Base-by-base conservation (phyloP, 2,329 filamentous ascomycete genomes). In the Malbranchea cinnamomea region DNA sequence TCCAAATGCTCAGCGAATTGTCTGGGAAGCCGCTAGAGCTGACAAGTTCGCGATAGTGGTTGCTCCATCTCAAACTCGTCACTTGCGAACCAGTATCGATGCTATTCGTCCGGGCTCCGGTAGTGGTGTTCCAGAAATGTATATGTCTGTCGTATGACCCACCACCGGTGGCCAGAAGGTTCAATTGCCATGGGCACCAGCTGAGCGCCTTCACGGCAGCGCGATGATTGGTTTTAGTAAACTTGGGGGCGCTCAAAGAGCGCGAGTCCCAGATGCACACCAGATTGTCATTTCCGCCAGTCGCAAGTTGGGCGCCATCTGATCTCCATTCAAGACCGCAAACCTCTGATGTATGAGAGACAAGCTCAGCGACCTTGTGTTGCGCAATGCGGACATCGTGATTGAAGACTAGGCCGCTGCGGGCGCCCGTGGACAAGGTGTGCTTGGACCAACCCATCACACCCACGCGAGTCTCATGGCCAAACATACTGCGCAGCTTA, bases 361-460 rank as follows among this genome's bases (percentile, higher is more conserved):
- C 78, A 27, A 98, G 81, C 66, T 95, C 87, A 27, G 89, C 89
- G 40, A 91, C 74, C 69, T 98, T 98, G 77, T 98, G 89, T 55
- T 95, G 78, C 33, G 87, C 85, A 43, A 98, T 77, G 52, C 89
- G 87, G 40, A 98, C 89, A 52, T 98, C 89, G 60, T 98, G 89
- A 70, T 98, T 98, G 74, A 74, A 94, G 46, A 98, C 84, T 26
- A 94, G 77, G 14, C 89, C 89, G 42, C 81, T 92, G 52, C 89
- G 81, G 34, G 89, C 83, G 42, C 89, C 89, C 13, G 87, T 94
- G 22, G 89, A 95, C 30, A 98, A 71, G 34, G 91, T 74, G 60
- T 95, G 89, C 71, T 95, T 95, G 68, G 83, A 93, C 89, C 89
- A 98, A 49, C 85, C 83, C 85, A 95, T 94, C 41, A 93, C 87